These are phyloP conservation scores for Xylariaceae sp. DNA, from an alignment of 2,329 filamentous ascomycete species.

Conservation along the genomic window DNA sequence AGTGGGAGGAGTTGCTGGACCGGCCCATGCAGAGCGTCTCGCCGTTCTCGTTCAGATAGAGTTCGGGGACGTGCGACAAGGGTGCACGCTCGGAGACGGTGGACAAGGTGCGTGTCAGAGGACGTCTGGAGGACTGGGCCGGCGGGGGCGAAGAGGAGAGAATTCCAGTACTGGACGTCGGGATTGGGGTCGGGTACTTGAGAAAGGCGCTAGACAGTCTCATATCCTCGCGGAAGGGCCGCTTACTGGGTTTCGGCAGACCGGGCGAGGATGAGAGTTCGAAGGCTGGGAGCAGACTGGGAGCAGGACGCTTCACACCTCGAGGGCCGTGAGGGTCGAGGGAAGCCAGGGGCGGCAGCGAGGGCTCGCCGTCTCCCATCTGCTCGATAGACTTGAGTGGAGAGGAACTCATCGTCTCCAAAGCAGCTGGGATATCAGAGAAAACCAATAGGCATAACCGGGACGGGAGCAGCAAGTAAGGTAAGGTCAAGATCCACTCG, in stretches of 20 bases:
- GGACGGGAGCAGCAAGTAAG: constrained; percentile 13
- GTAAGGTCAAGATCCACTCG: neutral
- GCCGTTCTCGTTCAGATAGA: constrained; percentile 76
- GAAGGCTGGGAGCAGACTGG: constrained; percentile 71
- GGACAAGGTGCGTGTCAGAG: constrained; percentile 56
- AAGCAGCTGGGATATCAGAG: constrained; percentile 12
- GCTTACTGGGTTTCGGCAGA: constrained; percentile 64
- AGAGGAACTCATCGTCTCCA: constrained; percentile 26
- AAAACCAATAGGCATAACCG: constrained; percentile 20
- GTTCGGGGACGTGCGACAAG: constrained; percentile 73
- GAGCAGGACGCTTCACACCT: constrained; percentile 56
- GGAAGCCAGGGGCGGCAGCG: constrained; percentile 28
- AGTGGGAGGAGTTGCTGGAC: constrained; percentile 92
- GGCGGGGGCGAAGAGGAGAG: constrained; percentile 77
- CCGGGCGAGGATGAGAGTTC: constrained; percentile 75
- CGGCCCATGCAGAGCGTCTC: constrained; percentile 82
- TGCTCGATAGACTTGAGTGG: constrained; percentile 24
- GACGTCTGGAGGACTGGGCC: constrained; percentile 41
- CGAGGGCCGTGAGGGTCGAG: constrained; percentile 32
- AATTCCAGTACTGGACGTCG: constrained; percentile 89
- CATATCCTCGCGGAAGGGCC: constrained; percentile 46
- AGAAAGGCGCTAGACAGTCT: constrained; percentile 43
- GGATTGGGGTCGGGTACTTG: constrained; percentile 88
- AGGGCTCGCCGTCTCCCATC: constrained; percentile 34
- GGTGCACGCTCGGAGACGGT: constrained; percentile 72